These are phyloP conservation scores for Ogataea zsoltii DNA, from an alignment of 805 yeast species.

Conservation along the genomic window DNA sequence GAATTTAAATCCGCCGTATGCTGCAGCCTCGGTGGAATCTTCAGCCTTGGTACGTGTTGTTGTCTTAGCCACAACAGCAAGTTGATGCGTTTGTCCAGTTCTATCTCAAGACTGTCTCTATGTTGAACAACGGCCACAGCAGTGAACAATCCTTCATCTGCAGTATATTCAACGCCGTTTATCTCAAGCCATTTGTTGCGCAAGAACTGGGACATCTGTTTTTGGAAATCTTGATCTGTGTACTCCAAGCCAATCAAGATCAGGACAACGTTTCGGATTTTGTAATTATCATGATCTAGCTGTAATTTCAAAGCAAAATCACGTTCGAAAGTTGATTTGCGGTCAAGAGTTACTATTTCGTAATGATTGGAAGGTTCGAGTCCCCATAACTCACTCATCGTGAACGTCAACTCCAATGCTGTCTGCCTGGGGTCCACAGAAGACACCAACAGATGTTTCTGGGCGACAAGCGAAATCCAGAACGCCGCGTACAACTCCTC, in stretches of 20 bases:
- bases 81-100: conserved; percentile 22
- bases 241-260: conserved; percentile 12
- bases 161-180: not conserved
- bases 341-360: conserved; percentile 1
- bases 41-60: conserved; percentile 17
- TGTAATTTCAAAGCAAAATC: conserved; percentile 8
- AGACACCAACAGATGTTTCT: conserved; percentile 29
- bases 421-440: conserved; percentile 20
- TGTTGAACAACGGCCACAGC: conserved; percentile 24
- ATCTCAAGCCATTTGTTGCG: not conserved
- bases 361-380: conserved; percentile 1
- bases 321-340: conserved; percentile 6
- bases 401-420: conserved; percentile 18
- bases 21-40: not conserved
- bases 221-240: conserved; percentile 15
- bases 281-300: conserved; percentile 6
- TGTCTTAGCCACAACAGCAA: conserved; percentile 36
- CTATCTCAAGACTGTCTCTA: conserved; percentile 19
- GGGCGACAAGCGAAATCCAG: conserved; percentile 27
- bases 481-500: conserved; percentile 23
- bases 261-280: not conserved
- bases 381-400: conserved; percentile 14
- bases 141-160: conserved; percentile 20
- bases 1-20: not conserved
- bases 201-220: conserved; percentile 5